These are phyloP conservation scores for Tylopilus sp. DNA, from an alignment of 1,284 basidiomycete genomes.

Conservation along the genomic window DNA sequence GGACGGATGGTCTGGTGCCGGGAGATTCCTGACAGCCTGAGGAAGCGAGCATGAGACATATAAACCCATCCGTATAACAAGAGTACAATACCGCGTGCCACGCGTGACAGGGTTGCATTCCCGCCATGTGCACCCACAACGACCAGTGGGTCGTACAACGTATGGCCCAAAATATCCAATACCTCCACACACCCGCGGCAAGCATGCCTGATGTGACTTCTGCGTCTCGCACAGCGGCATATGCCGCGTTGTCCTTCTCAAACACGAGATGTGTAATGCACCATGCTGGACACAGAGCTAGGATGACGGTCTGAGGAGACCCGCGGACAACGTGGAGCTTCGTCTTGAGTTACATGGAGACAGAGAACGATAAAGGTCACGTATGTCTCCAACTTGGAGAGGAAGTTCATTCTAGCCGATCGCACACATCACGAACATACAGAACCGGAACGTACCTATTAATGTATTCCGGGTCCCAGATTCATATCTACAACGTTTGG, in stretches of 20 bases:
- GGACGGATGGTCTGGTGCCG: conserved; percentile 15
- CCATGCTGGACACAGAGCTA: conserved; percentile 44
- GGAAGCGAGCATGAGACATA: background rate
- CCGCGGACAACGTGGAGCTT: conserved; percentile 42
- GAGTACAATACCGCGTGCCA: conserved; percentile 8
- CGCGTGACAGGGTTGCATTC: conserved; percentile 4
- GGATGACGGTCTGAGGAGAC: conserved; percentile 41
- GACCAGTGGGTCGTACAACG: background rate
- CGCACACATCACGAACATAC: conserved; percentile 8
- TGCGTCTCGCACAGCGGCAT: conserved; percentile 15
- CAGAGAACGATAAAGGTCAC: conserved; percentile 34
- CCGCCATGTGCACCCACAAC: conserved; percentile 2
- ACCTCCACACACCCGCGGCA: conserved; percentile 10
- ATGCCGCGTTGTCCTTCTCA: conserved; percentile 36
- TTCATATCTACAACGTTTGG: background rate
- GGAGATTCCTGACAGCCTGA: conserved; percentile 14
- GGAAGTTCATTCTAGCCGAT: conserved; percentile 16
- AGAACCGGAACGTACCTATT: conserved; percentile 13
- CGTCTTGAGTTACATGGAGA: conserved; percentile 5
- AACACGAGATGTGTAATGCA: conserved; percentile 47
- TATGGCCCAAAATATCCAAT: conserved; percentile 6
- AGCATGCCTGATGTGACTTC: conserved; percentile 6
- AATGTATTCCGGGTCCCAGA: conserved; percentile 1
- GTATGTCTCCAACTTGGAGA: conserved; percentile 46
- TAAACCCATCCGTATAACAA: background rate